A percentile compares a stretch with the other conserved stretches of the same genome.
Conservation (phyloP, 129 eudicot species). For the Solidago caesia region DNA sequence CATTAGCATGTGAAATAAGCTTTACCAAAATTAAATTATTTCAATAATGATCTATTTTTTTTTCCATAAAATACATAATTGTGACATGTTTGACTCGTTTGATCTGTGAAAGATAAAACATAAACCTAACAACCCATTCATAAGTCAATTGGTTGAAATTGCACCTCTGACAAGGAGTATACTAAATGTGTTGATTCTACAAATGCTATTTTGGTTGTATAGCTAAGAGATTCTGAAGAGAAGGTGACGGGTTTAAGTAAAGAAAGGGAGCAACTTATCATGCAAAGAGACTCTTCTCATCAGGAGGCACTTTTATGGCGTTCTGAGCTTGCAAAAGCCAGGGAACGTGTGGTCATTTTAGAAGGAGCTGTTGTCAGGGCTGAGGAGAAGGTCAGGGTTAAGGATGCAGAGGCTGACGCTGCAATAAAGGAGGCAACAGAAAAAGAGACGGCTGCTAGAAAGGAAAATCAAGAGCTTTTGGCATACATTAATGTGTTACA, state of each 20-base stretch:
- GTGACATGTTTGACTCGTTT: neutral
- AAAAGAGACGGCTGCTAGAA: slow-evolving; percentile 60
- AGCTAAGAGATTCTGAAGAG: slow-evolving; percentile 72
- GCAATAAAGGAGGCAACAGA: slow-evolving; percentile 71
- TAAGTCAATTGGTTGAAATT: neutral
- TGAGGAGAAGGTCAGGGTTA: slow-evolving; percentile 85
- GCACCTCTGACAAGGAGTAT: neutral
- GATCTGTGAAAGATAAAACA: neutral
- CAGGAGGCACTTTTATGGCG: slow-evolving; percentile 98
- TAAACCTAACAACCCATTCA: neutral
- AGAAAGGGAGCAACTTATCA: slow-evolving; percentile 75
- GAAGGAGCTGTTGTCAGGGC: slow-evolving; percentile 95
- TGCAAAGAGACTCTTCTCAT: slow-evolving; percentile 62
- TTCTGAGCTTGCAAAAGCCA: slow-evolving; percentile 92
- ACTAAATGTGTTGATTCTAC: slow-evolving; percentile 13
- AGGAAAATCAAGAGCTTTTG: slow-evolving; percentile 87
- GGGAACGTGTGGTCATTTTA: slow-evolving; percentile 81
- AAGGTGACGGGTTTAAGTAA: slow-evolving; percentile 49
- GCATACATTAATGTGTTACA: slow-evolving; percentile 71
- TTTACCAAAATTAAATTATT: neutral
- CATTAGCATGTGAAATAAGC: neutral
- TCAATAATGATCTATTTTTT: neutral
- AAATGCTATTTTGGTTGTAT: slow-evolving; percentile 20
- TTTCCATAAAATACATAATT: neutral
- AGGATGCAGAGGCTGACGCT: slow-evolving; percentile 74